These are phyloP conservation scores for Russula foetens DNA, from an alignment of 768 basidiomycete genomes.

Conservation along the genomic window DNA sequence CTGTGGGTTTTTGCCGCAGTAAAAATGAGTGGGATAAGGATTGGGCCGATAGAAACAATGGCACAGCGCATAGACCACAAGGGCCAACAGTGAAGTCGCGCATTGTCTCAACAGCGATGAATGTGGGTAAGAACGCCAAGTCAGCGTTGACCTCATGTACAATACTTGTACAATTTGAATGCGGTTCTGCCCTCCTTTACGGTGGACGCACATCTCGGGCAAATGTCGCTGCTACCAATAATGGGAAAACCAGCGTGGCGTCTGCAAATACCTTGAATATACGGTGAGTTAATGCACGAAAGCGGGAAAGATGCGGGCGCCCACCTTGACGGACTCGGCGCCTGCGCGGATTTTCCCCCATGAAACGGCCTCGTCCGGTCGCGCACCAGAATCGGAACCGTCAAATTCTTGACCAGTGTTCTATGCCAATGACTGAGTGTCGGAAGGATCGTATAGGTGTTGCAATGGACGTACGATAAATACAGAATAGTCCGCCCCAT, in stretches of 20 bases:
- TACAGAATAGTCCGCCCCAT: constrained; percentile 96
- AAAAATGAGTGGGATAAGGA: neutral
- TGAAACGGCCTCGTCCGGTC: constrained; percentile 95
- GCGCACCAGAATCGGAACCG: constrained; percentile 93
- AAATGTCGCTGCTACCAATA: constrained; percentile 93
- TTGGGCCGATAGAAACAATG: neutral
- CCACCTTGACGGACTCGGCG: constrained; percentile 75
- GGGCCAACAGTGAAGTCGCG: too few species aligned
- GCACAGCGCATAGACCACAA: too few species aligned
- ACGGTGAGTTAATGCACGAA: neutral
- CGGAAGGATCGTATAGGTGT: neutral
- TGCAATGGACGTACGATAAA: constrained; percentile 61
- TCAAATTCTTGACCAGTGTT: constrained; percentile 99
- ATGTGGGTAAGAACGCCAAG: neutral
- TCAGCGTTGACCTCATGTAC: neutral
- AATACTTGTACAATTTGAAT: neutral
- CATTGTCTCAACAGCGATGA: too few species aligned
- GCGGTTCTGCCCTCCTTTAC: neutral
- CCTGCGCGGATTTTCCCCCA: constrained; percentile 97
- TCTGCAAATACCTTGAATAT: constrained; percentile 72
- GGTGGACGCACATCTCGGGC: constrained; percentile 35
- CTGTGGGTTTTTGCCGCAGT: neutral
- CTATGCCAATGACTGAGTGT: constrained; percentile 30
- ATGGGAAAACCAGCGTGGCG: constrained; percentile 91
- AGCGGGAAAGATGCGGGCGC: neutral